Evolutionary conservation across 768 basidiomycete genomes (phyloP).

Genomic region (Gloeostereum incarnatum): DNA sequence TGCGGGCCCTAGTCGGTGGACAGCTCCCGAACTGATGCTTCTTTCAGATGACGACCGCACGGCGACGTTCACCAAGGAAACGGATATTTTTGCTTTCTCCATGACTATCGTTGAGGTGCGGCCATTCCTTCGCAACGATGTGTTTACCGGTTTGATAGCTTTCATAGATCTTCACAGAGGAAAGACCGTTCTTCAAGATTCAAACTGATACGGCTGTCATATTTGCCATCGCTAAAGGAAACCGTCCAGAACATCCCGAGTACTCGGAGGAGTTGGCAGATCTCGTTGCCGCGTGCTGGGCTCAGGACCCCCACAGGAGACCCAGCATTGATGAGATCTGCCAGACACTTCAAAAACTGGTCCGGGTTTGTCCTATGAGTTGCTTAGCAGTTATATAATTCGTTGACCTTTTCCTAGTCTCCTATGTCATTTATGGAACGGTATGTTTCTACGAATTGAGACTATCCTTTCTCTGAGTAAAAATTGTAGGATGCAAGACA

Average conservation of each 20-base stretch:
- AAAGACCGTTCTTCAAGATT: background rate
- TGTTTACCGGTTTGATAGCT: background rate
- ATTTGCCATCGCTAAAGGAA: background rate
- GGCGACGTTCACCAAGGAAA: background rate
- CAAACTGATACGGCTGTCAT: background rate
- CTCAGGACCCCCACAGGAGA: too few species aligned
- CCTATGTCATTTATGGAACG: too few species aligned
- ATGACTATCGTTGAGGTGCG: background rate
- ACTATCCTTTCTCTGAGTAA: too few species aligned
- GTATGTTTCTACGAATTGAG: too few species aligned
- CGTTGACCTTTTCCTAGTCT: too few species aligned
- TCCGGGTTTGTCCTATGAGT: too few species aligned
- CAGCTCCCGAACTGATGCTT: slow-evolving; percentile 2
- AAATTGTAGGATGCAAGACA: too few species aligned
- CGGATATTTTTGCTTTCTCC: background rate
- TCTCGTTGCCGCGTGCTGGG: too few species aligned
- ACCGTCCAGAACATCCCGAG: background rate
- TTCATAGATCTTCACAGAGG: background rate
- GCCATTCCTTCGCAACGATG: background rate
- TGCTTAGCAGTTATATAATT: too few species aligned
- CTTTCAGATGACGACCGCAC: background rate
- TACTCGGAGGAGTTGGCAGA: too few species aligned
- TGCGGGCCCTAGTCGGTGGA: slow-evolving; percentile 3
- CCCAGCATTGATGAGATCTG: too few species aligned
- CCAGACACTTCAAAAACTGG: too few species aligned